phyloP scores from a whole-genome alignment of 495 filamentous ascomycete genomes.

The Podospora didyma region DNA sequence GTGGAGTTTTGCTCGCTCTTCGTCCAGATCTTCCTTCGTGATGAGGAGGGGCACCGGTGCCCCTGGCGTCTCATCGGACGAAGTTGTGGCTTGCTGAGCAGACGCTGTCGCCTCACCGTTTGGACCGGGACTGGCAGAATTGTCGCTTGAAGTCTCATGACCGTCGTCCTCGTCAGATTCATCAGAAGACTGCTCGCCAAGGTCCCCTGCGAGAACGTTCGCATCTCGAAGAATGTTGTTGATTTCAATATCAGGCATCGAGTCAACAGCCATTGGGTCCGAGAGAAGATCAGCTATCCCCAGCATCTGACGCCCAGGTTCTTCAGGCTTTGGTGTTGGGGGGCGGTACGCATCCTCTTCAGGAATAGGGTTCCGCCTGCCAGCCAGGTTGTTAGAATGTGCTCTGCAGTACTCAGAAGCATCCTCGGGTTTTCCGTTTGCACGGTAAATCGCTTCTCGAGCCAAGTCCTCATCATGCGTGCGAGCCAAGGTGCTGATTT shows the following conservation, averaged over 20 bases:
- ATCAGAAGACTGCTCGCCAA: slow-evolving; percentile 17
- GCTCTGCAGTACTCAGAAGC: slow-evolving; percentile 74
- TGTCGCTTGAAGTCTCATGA: slow-evolving; percentile 15
- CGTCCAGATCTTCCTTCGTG: slow-evolving; percentile 80
- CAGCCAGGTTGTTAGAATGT: slow-evolving; percentile 37
- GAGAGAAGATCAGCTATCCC: slow-evolving; percentile 2
- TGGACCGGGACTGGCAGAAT: slow-evolving; percentile 9
- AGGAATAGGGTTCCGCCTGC: slow-evolving; percentile 59
- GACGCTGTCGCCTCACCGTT: not conserved
- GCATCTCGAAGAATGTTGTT: slow-evolving; percentile 15
- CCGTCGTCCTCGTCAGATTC: slow-evolving; percentile 20
- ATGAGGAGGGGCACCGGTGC: slow-evolving; percentile 9
- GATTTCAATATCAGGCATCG: slow-evolving; percentile 9
- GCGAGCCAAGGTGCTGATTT: slow-evolving; percentile 37
- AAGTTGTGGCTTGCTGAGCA: slow-evolving; percentile 4
- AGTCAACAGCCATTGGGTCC: slow-evolving; percentile 31
- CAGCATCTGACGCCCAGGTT: slow-evolving; percentile 2
- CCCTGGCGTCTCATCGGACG: slow-evolving; percentile 5
- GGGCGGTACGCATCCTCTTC: slow-evolving; percentile 46
- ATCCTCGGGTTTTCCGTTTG: slow-evolving; percentile 56
- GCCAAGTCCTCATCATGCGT: slow-evolving; percentile 55
- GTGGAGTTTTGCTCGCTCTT: slow-evolving; percentile 66
- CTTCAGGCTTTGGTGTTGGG: slow-evolving; percentile 14
- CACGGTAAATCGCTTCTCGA: slow-evolving; percentile 78
- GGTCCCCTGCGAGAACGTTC: slow-evolving; percentile 16